Conservation (phyloP, 1,284 basidiomycete species). For the Sutorius eximius region DNA sequence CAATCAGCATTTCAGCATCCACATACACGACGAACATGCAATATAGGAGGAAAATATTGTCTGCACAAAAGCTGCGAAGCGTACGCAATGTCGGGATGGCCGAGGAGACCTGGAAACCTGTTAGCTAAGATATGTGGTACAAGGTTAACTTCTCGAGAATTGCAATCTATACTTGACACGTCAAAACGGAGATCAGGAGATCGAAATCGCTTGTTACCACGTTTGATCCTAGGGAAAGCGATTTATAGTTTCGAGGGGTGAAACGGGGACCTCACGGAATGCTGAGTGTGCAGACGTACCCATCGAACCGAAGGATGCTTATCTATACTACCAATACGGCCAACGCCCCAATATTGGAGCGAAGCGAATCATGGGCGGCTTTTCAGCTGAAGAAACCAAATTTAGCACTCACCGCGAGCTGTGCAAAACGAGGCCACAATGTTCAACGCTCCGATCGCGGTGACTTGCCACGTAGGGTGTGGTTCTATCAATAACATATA, state of each 20-base stretch:
- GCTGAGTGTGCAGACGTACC: neutral
- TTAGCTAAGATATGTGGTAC: neutral
- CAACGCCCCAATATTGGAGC: neutral
- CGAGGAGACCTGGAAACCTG: neutral
- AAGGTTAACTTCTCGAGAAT: neutral
- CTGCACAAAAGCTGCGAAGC: neutral
- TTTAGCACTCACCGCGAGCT: neutral
- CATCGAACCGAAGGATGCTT: neutral
- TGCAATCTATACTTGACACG: neutral
- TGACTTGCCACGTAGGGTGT: too few species aligned
- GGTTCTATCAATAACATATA: too few species aligned
- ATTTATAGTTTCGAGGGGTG: neutral
- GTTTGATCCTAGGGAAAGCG: neutral
- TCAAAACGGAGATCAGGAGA: neutral
- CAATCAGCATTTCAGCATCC: neutral
- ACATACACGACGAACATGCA: neutral
- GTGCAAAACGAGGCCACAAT: neutral
- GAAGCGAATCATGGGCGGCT: neutral
- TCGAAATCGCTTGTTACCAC: neutral
- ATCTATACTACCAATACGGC: neutral
- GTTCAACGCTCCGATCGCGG: too few species aligned
- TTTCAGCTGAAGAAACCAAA: neutral
- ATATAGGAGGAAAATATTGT: too few species aligned
- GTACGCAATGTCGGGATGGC: neutral
- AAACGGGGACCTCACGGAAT: conserved; percentile 10